Evolutionary conservation across 441 rosid genomes (phyloP).

Genomic region (Macaranga tanarius): DNA sequence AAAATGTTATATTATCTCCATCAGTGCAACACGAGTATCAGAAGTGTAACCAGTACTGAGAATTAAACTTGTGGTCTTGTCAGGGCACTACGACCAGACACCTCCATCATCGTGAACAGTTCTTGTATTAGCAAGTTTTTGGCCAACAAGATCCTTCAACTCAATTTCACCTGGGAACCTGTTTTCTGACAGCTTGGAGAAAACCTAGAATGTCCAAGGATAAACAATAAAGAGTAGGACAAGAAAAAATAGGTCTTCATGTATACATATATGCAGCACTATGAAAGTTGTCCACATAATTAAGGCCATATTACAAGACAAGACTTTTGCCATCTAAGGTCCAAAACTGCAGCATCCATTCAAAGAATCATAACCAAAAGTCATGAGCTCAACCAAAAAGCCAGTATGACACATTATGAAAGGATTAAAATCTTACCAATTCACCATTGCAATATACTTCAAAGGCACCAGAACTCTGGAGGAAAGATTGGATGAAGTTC

Average conservation of each 20-base stretch:
- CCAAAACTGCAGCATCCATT: not conserved
- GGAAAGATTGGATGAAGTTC: constrained; percentile 80
- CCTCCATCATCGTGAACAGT: constrained; percentile 22
- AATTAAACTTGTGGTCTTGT: not conserved
- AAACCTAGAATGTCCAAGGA: constrained; percentile 49
- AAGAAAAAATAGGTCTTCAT: not conserved
- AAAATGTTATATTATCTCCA: not conserved
- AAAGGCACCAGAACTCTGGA: constrained; percentile 94
- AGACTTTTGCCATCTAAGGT: not conserved
- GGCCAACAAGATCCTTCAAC: constrained; percentile 67
- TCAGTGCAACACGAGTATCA: not conserved
- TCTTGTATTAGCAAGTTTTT: constrained; percentile 47
- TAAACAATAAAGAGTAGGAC: not conserved
- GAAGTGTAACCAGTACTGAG: not conserved
- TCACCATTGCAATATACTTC: constrained; percentile 77
- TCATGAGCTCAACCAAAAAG: not conserved
- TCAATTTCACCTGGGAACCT: constrained; percentile 97
- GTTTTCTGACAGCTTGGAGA: constrained; percentile 79
- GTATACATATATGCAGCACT: not conserved
- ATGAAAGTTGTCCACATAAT: not conserved
- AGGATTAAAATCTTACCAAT: constrained; percentile 44
- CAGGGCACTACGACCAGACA: constrained; percentile 13
- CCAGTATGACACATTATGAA: not conserved
- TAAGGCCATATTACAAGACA: too few relatives aligned
- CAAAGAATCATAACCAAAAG: not conserved